These are phyloP conservation scores for Ettlia oleoabundans DNA, from an alignment of 139 green algal genomes.

Conservation along the genomic window DNA sequence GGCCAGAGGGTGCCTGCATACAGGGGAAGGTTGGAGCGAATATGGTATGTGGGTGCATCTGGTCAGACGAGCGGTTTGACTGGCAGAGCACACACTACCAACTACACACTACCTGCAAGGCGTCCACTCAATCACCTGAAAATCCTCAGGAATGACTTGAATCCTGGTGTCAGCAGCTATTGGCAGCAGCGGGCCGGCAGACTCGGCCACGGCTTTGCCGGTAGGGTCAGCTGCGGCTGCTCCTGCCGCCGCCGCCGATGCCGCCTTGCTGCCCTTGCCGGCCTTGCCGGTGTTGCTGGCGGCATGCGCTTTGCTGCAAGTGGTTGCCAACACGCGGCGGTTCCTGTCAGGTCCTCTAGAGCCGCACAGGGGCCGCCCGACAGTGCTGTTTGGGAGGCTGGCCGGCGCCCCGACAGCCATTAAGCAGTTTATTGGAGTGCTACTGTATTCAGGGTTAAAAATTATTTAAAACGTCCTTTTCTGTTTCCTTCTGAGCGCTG, in stretches of 20 bases:
- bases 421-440: too few relatives aligned
- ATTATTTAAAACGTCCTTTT: too few relatives aligned
- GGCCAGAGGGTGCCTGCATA: constrained; percentile 12
- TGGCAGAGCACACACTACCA: too few relatives aligned
- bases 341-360: background rate
- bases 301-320: background rate
- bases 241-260: background rate
- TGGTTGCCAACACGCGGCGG: background rate
- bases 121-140: too few relatives aligned
- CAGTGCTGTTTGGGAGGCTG: too few relatives aligned
- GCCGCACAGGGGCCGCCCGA: background rate
- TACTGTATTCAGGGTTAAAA: too few relatives aligned
- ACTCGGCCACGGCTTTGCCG: background rate
- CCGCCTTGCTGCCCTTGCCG: background rate
- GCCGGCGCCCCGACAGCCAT: too few relatives aligned
- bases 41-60: background rate
- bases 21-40: background rate
- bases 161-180: background rate
- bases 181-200: background rate
- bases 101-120: too few relatives aligned
- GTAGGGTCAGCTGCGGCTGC: background rate
- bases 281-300: background rate
- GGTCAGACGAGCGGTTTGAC: too few relatives aligned
- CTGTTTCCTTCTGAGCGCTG: too few relatives aligned
- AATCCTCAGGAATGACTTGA: constrained; percentile 6